Percentiles rank a stretch among this genome's conserved stretches.
Evolutionary conservation across 2,329 filamentous ascomycete genomes (phyloP).

Genomic region (Aspergillus sp.): DNA sequence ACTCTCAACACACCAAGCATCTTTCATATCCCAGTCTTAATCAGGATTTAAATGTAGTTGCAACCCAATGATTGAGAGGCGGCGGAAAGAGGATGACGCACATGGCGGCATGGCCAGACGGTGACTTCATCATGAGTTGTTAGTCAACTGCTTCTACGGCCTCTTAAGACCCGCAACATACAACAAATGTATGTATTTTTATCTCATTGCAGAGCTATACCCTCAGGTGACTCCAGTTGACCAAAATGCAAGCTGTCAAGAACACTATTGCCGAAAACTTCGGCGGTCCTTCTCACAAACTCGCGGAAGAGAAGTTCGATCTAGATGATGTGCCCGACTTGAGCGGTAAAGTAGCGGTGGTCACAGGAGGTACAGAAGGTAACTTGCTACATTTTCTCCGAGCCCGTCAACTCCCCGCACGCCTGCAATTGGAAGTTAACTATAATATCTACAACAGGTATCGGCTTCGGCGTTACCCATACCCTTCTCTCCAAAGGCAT

Average conservation of each 20-base stretch:
- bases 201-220: too few species aligned
- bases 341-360: slow-evolving; percentile 3
- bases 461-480: slow-evolving; percentile 1
- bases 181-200: not conserved
- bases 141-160: not conserved
- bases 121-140: not conserved
- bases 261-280: slow-evolving; percentile 6
- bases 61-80: not conserved
- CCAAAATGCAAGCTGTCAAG: not conserved
- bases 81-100: not conserved
- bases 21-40: too few species aligned
- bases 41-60: not conserved
- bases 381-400: not conserved
- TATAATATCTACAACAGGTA: not conserved
- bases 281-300: slow-evolving; percentile 2
- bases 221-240: not conserved
- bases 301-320: slow-evolving; percentile 1
- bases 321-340: slow-evolving; percentile 1
- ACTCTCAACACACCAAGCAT: too few species aligned
- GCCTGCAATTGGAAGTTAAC: not conserved
- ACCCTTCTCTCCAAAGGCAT: not conserved
- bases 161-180: not conserved
- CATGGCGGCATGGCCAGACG: slow-evolving; percentile 4
- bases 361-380: slow-evolving; percentile 4
- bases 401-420: not conserved